Evolutionary conservation across 345 rosid species (phyloP).

Genomic region (Capsella bursapastoris): DNA sequence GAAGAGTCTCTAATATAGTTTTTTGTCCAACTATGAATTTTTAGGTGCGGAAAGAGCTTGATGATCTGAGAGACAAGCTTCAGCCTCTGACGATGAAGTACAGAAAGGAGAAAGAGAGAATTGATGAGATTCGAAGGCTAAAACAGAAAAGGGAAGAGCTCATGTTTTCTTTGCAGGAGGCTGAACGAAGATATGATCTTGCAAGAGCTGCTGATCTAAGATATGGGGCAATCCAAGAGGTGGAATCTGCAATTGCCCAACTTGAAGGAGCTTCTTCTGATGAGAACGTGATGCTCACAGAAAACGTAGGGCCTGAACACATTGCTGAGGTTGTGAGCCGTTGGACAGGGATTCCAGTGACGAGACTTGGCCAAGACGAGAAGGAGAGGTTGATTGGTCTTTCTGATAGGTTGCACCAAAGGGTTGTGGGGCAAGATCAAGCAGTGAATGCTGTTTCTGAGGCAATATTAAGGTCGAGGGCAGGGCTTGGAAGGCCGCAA

Average conservation of each 20-base stretch:
- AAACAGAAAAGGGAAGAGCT: slow-evolving; percentile 90
- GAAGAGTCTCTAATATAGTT: background rate
- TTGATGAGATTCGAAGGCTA: slow-evolving; percentile 81
- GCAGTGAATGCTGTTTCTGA: slow-evolving; percentile 84
- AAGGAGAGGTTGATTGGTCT: slow-evolving; percentile 83
- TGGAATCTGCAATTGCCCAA: slow-evolving; percentile 69
- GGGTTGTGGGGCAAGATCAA: slow-evolving; percentile 87
- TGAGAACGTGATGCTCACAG: slow-evolving; percentile 78
- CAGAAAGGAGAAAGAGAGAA: slow-evolving; percentile 84
- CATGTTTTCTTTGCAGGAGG: slow-evolving; percentile 72
- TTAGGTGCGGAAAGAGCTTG: slow-evolving; percentile 87
- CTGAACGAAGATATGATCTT: slow-evolving; percentile 85
- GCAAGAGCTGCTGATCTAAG: slow-evolving; percentile 90
- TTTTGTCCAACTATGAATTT: background rate
- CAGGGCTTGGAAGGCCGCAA: slow-evolving; percentile 92
- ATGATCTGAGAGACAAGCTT: slow-evolving; percentile 87
- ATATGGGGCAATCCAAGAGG: slow-evolving; percentile 85
- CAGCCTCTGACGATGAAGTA: slow-evolving; percentile 90
- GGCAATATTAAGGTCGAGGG: slow-evolving; percentile 84
- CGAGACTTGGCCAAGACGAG: slow-evolving; percentile 88
- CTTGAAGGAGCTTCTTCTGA: slow-evolving; percentile 65
- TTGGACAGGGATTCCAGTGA: slow-evolving; percentile 92
- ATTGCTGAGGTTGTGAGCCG: slow-evolving; percentile 94
- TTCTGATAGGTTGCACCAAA: slow-evolving; percentile 70
- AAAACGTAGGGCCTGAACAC: slow-evolving; percentile 86